Percentiles rank a stretch among this genome's conserved stretches.
phyloP scores from a whole-genome alignment of 192 early-diverging fungal genomes.

The Mortierella antarctica region DNA sequence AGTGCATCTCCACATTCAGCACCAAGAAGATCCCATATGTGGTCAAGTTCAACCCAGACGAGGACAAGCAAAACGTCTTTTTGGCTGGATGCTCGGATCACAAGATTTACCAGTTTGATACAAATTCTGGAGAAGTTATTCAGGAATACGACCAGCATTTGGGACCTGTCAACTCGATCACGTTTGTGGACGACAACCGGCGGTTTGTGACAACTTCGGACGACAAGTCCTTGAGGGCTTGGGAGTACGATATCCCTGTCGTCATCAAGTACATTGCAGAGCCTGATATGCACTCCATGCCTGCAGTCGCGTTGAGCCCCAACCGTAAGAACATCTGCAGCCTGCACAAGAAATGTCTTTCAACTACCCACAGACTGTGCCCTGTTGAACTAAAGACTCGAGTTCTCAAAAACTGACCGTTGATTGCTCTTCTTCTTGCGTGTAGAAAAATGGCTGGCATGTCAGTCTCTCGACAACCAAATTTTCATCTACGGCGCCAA shows the following conservation, averaged over 20 bases:
- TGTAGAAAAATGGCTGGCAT: slow-evolving; percentile 92
- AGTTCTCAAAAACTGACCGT: neutral
- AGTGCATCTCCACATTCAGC: slow-evolving; percentile 82
- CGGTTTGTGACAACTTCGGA: slow-evolving; percentile 96
- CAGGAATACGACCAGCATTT: slow-evolving; percentile 99
- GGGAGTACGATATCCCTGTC: slow-evolving; percentile 99
- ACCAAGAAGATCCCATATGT: slow-evolving; percentile 89
- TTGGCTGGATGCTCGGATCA: slow-evolving; percentile 94
- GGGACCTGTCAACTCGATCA: slow-evolving; percentile 96
- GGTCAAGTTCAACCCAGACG: slow-evolving; percentile 91
- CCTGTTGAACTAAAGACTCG: slow-evolving; percentile 15
- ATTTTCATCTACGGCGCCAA: slow-evolving; percentile 89
- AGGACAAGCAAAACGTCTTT: slow-evolving; percentile 87
- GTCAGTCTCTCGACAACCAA: slow-evolving; percentile 96
- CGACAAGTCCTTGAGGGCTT: slow-evolving; percentile 96
- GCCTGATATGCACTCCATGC: slow-evolving; percentile 96
- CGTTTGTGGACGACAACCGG: slow-evolving; percentile 94
- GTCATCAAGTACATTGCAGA: slow-evolving; percentile 98
- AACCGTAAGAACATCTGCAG: slow-evolving; percentile 69
- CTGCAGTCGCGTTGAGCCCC: slow-evolving; percentile 89
- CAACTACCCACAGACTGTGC: neutral
- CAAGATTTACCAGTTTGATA: slow-evolving; percentile 93
- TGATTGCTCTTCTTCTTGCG: slow-evolving; percentile 2
- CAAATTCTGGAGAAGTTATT: slow-evolving; percentile 80
- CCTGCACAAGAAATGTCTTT: neutral